Base-by-base conservation (phyloP, 2,329 filamentous ascomycete species). In the Mycocentrospora acerina region DNA sequence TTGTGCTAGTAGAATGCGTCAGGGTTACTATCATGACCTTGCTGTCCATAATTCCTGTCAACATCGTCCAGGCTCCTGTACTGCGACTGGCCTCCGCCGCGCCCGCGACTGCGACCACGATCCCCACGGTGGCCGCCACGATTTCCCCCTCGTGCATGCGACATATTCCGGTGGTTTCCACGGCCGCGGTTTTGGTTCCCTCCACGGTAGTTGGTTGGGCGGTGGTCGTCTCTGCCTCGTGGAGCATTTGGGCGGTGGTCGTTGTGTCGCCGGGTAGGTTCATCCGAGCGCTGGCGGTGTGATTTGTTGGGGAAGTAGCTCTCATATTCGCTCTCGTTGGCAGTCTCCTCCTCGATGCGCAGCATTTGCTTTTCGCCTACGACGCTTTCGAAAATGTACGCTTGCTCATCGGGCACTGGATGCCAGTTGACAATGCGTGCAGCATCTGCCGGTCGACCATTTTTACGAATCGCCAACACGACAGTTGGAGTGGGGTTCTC, bases 311-410 rank as follows among this genome's bases (percentile, higher is more conserved):
- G 73, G 48, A 81, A 81, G 13, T 79, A 69, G 55, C 76, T 79
- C 53, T 86, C 81, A 57, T 81, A 82, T 46, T 81, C 78, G 46
- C 79, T 80, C 55, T 86, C 82, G 16, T 82, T 66, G 7, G 59
- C 49, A 6, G 53, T 55, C 71, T 91, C 87, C 35, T 82, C 75
- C 64, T 95, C 89, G 31, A 97, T 83, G 2, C 86, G 80, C 35
- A 97, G 70, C 48, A 93, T 76, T 12, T 88, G 81, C 71, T 94
- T 95, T 69, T 97, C 90, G 13, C 86, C 86, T 1, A 97, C 88
- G 0, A 81, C 82, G 1, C 86, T 90, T 47, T 94, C 88, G 56
- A 97, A 90, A 5, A 82, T 77, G 58, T 90, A 82, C 0, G 82
- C 77, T 56, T 86, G 81, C 7, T 89, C 83, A 4, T 79, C 72